These are phyloP conservation scores for Cadophora gregata DNA, from an alignment of 2,329 filamentous ascomycete genomes.

Conservation along the genomic window DNA sequence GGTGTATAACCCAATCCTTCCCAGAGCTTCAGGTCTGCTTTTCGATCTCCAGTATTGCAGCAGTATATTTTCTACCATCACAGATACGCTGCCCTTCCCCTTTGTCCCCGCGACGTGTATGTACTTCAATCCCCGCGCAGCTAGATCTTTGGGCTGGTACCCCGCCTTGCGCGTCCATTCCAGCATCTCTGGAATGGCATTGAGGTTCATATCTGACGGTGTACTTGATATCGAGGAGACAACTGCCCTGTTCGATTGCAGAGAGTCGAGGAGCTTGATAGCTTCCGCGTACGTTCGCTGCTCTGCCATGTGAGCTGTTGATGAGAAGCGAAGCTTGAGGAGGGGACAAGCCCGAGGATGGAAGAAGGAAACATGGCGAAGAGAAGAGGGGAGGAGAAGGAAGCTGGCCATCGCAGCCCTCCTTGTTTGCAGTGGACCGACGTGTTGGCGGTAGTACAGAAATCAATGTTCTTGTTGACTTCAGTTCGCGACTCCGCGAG, in stretches of 20 bases:
- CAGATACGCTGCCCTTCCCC: slow-evolving; percentile 66
- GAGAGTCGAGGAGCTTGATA: slow-evolving; percentile 33
- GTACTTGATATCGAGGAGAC: slow-evolving; percentile 28
- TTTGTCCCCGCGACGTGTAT: slow-evolving; percentile 22
- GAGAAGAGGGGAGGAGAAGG: slow-evolving; percentile 9
- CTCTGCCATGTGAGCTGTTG: not conserved
- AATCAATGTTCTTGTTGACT: not conserved
- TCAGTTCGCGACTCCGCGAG: not conserved
- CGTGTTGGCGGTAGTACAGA: not conserved
- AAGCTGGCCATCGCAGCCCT: slow-evolving; percentile 24
- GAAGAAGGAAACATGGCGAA: slow-evolving; percentile 20
- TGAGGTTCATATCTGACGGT: slow-evolving; percentile 33
- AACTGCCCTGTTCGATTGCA: slow-evolving; percentile 41
- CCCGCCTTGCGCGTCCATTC: slow-evolving; percentile 42
- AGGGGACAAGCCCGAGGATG: not conserved
- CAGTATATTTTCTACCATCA: slow-evolving; percentile 70
- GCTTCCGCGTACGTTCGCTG: slow-evolving; percentile 34
- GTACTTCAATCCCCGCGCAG: slow-evolving; percentile 41
- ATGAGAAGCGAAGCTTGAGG: slow-evolving; percentile 19
- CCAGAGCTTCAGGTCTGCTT: slow-evolving; percentile 26
- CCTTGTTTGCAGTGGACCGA: not conserved
- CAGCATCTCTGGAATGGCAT: slow-evolving; percentile 45
- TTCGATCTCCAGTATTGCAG: slow-evolving; percentile 51
- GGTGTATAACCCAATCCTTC: slow-evolving; percentile 65
- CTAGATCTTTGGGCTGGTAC: slow-evolving; percentile 35